A percentile compares a stretch with the other conserved stretches of the same genome.
phyloP scores from a whole-genome alignment of 495 filamentous ascomycete species.

The Cairneyella variabilis region DNA sequence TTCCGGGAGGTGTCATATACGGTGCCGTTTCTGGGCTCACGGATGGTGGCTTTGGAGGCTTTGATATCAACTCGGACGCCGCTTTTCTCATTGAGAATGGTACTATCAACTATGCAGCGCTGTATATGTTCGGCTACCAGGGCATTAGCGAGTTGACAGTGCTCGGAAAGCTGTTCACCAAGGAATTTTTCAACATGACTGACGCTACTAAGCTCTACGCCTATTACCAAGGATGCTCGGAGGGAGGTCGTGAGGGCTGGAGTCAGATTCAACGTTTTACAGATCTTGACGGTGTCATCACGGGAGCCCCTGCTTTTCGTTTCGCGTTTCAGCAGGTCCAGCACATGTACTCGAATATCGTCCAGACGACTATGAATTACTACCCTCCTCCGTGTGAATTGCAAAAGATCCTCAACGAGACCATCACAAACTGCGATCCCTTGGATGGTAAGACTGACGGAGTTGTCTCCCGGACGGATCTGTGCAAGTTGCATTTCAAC shows the following conservation, averaged over 20 bases:
- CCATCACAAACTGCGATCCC: too few species aligned
- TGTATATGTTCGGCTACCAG: constrained; percentile 46
- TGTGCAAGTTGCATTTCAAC: too few species aligned
- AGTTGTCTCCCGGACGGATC: too few species aligned
- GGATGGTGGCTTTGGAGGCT: constrained; percentile 47
- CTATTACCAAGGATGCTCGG: constrained; percentile 44
- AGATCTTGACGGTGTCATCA: constrained; percentile 45
- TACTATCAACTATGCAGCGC: constrained; percentile 38
- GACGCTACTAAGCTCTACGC: constrained; percentile 35
- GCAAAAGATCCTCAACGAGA: too few species aligned
- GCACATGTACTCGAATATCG: too few species aligned
- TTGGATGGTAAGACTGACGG: too few species aligned
- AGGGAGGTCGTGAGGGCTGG: constrained; percentile 40
- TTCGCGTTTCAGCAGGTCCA: constrained; percentile 46
- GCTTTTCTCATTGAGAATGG: constrained; percentile 38
- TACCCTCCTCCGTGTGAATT: too few species aligned
- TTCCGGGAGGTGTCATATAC: constrained; percentile 38
- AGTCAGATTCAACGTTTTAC: constrained; percentile 48
- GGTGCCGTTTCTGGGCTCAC: constrained; percentile 41
- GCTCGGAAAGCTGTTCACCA: constrained; percentile 37
- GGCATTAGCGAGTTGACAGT: constrained; percentile 30
- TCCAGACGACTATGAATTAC: too few species aligned
- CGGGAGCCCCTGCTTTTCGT: constrained; percentile 49
- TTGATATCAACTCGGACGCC: constrained; percentile 31
- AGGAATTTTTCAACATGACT: constrained; percentile 30